phyloP scores from a whole-genome alignment of 345 rosid genomes.

The Erysimum cheiranthoides region DNA sequence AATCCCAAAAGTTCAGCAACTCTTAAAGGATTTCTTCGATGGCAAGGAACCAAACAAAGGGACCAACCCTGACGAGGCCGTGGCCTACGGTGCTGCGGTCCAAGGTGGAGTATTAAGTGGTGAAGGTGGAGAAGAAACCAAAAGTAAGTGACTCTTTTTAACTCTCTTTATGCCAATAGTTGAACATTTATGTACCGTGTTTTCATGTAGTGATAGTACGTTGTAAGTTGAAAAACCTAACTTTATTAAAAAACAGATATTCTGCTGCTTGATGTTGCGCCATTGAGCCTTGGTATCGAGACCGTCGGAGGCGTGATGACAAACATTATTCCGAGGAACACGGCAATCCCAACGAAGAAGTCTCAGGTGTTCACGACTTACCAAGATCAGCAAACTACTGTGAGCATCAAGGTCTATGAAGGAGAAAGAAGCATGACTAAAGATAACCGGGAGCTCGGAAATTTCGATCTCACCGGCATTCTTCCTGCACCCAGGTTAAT shows the following conservation, averaged over 20 bases:
- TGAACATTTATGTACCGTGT: neutral
- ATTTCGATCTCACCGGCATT: conserved; percentile 58
- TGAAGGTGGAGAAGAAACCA: conserved; percentile 54
- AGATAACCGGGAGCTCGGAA: conserved; percentile 60
- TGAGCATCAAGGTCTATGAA: conserved; percentile 59
- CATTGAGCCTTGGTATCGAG: conserved; percentile 61
- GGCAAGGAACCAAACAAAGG: conserved; percentile 61
- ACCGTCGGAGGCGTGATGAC: conserved; percentile 68
- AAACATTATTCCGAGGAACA: conserved; percentile 63
- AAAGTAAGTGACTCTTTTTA: conserved; percentile 43
- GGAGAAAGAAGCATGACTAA: conserved; percentile 63
- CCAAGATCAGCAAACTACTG: conserved; percentile 59
- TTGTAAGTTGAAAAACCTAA: conserved; percentile 1
- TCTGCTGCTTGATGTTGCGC: conserved; percentile 58
- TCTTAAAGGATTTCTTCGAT: conserved; percentile 59
- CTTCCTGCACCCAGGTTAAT: conserved; percentile 65
- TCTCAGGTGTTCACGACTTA: conserved; percentile 58
- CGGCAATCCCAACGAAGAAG: conserved; percentile 56
- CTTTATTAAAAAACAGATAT: conserved; percentile 41
- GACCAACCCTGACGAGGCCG: conserved; percentile 70
- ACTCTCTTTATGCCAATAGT: conserved; percentile 9
- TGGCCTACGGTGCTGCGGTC: conserved; percentile 66
- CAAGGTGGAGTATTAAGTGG: conserved; percentile 61
- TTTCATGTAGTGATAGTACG: neutral
- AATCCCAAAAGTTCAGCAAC: conserved; percentile 59